phyloP scores from a whole-genome alignment of 176 grass and related monocot genomes.

The Eremochloa ophiuroides region DNA sequence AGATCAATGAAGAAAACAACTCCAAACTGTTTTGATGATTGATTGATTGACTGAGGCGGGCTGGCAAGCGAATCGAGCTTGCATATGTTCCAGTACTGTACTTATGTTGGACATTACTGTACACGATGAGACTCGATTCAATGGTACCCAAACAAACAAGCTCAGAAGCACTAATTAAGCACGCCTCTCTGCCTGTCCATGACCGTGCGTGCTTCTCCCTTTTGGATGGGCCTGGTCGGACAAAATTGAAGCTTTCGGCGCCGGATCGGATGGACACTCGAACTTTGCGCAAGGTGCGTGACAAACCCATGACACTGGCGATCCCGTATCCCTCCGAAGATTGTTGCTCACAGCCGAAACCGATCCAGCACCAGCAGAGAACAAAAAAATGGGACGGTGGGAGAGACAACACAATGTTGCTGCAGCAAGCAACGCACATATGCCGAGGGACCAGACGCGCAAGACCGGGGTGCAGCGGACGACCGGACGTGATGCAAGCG shows the following conservation, averaged over 20 bases:
- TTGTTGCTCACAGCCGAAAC: neutral
- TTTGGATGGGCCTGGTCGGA: too few relatives aligned
- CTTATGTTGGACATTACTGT: neutral
- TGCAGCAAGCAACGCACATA: conserved; percentile 1
- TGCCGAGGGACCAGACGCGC: neutral
- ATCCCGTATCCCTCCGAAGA: neutral
- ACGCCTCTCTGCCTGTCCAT: neutral
- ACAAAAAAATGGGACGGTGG: too few relatives aligned
- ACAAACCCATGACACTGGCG: neutral
- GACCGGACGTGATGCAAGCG: neutral
- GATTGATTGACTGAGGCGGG: neutral
- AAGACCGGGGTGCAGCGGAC: neutral
- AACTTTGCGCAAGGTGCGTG: neutral
- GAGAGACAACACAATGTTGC: too few relatives aligned
- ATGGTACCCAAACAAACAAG: neutral
- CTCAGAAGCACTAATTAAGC: neutral
- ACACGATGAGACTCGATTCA: neutral
- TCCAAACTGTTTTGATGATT: neutral
- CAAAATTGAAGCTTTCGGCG: neutral
- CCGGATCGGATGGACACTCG: neutral
- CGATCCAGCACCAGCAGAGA: too few relatives aligned
- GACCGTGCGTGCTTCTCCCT: neutral
- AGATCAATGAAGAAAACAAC: neutral
- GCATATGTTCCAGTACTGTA: neutral
- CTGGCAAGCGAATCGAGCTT: neutral